Percentiles rank a stretch among this genome's conserved stretches.
Evolutionary conservation across 805 yeast species (phyloP).

Genomic region (Candida loeiensis): DNA sequence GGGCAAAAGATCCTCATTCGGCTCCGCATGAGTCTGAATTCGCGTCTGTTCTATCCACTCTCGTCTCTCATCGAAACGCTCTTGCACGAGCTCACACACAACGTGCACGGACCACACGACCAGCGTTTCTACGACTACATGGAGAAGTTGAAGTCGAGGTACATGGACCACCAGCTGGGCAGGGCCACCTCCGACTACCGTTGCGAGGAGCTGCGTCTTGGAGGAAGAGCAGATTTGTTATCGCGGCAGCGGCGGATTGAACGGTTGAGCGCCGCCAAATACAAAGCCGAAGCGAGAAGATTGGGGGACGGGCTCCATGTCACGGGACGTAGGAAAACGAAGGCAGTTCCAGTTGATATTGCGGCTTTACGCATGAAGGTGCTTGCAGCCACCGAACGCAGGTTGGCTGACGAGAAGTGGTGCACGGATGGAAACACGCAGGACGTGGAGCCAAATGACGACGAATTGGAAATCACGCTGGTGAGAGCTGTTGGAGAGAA

Average conservation of each 20-base stretch:
- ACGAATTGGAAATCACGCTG: constrained; percentile 40
- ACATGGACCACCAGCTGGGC: constrained; percentile 42
- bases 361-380: constrained; percentile 41
- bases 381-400: constrained; percentile 59
- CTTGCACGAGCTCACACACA: constrained; percentile 87
- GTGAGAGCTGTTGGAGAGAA: neutral
- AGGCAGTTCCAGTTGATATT: neutral
- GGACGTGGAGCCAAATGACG: constrained; percentile 38
- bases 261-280: constrained; percentile 39
- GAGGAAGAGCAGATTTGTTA: constrained; percentile 26
- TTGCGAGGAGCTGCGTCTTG: constrained; percentile 47
- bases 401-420: constrained; percentile 51
- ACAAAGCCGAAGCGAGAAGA: constrained; percentile 37
- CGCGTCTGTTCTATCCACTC: constrained; percentile 56
- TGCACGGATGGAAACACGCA: constrained; percentile 30
- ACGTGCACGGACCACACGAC: constrained; percentile 77
- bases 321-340: constrained; percentile 2
- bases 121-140: constrained; percentile 59
- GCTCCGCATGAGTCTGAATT: constrained; percentile 56
- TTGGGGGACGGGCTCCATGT: constrained; percentile 18
- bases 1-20: constrained; percentile 74
- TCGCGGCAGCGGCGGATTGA: constrained; percentile 36
- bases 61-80: constrained; percentile 73
- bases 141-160: constrained; percentile 57
- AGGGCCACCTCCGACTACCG: constrained; percentile 48